Percentiles rank a stretch among this genome's conserved stretches.
phyloP scores from a whole-genome alignment of 352 stramenopile genomes.

The Detonula confervacea region DNA sequence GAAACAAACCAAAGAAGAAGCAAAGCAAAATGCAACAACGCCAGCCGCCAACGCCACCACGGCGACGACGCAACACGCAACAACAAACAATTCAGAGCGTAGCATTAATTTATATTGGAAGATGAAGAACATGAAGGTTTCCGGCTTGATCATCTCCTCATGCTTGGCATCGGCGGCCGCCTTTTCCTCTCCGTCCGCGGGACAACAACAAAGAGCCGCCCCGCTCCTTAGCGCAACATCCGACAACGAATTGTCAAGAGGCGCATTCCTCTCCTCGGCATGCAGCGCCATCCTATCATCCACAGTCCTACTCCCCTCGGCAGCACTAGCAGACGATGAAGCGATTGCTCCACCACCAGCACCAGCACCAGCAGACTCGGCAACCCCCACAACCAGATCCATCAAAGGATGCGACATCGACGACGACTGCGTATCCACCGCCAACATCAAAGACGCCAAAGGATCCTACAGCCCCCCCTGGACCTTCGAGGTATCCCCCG shows the following conservation, averaged over 20 bases:
- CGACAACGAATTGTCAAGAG: slow-evolving; percentile 13
- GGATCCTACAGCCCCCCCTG: slow-evolving; percentile 66
- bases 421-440: slow-evolving; percentile 75
- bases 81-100: too few species aligned
- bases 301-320: slow-evolving; percentile 23
- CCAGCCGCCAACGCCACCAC: too few species aligned
- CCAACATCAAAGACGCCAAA: slow-evolving; percentile 71
- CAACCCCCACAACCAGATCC: slow-evolving; percentile 2
- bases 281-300: slow-evolving; percentile 16
- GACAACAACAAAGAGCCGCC: neutral
- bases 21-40: too few species aligned
- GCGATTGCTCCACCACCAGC: too few species aligned
- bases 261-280: slow-evolving; percentile 24
- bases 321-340: slow-evolving; percentile 39
- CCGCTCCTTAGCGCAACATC: neutral
- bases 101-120: too few species aligned
- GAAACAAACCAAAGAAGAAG: too few species aligned
- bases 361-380: neutral
- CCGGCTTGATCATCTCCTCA: slow-evolving; percentile 1
- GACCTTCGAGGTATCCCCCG: slow-evolving; percentile 72
- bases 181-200: slow-evolving; percentile 15
- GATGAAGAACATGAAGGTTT: slow-evolving; percentile 20
- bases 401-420: slow-evolving; percentile 36
- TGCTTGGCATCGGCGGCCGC: slow-evolving; percentile 18
- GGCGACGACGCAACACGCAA: too few species aligned